Conservation (phyloP, 768 basidiomycete genomes). For the Lentinula sp. region DNA sequence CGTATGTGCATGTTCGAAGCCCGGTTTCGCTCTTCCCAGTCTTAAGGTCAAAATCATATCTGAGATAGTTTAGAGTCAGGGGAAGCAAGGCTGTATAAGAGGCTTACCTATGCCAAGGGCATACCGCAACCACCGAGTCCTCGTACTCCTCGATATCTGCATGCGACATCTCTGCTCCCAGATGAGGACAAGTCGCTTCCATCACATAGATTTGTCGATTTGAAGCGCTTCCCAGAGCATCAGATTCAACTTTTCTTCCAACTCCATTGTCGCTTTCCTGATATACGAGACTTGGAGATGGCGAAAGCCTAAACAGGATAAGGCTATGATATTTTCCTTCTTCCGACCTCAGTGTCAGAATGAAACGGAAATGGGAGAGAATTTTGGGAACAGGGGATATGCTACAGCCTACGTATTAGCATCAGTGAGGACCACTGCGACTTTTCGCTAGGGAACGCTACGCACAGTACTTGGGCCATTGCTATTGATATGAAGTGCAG, state of each 20-base stretch:
- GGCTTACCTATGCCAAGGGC: slow-evolving; percentile 67
- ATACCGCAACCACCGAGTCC: slow-evolving; percentile 54
- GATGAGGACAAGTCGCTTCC: slow-evolving; percentile 77
- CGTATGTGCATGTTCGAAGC: slow-evolving; percentile 61
- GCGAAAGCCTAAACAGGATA: slow-evolving; percentile 57
- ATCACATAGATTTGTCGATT: slow-evolving; percentile 60
- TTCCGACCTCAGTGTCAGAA: slow-evolving; percentile 53
- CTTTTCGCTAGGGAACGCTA: not conserved
- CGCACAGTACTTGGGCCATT: not conserved
- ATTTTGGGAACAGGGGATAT: slow-evolving; percentile 14
- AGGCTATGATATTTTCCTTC: slow-evolving; percentile 55
- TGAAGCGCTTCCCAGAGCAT: not conserved
- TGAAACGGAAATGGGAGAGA: slow-evolving; percentile 53
- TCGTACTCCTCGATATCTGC: slow-evolving; percentile 74
- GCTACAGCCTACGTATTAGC: not conserved
- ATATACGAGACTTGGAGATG: slow-evolving; percentile 12
- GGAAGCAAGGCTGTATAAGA: not conserved
- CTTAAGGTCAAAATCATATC: slow-evolving; percentile 69
- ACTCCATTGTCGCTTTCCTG: slow-evolving; percentile 10
- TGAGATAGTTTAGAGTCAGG: slow-evolving; percentile 13
- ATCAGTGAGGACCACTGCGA: not conserved
- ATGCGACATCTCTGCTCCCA: slow-evolving; percentile 75
- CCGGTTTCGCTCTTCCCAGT: slow-evolving; percentile 70
- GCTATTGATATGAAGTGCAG: no score
- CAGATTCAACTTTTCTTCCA: slow-evolving; percentile 15